Evolutionary conservation across 2,329 filamentous ascomycete genomes (phyloP).

Genomic region (Cladophialophora chaetospira): DNA sequence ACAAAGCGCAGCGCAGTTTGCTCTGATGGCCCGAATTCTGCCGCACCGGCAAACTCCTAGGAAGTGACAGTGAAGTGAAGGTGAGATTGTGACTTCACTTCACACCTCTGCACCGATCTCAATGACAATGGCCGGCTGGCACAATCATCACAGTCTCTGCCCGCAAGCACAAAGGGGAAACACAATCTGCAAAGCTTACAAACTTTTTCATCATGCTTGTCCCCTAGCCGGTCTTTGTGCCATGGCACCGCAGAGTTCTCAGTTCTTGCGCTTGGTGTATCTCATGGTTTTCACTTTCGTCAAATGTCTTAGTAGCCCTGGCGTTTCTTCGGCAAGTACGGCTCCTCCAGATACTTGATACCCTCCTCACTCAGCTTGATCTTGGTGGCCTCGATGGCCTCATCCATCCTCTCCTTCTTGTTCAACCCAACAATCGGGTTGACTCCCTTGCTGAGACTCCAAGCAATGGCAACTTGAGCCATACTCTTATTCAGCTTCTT

Average conservation of each 20-base stretch:
- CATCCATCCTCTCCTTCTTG: slow-evolving; percentile 61
- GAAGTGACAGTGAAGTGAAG: neutral
- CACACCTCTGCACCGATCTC: too few relatives aligned
- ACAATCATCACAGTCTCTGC: too few relatives aligned
- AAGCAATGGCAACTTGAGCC: slow-evolving; percentile 65
- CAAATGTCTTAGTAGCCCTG: slow-evolving; percentile 24
- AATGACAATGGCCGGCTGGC: too few relatives aligned
- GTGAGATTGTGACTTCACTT: too few relatives aligned
- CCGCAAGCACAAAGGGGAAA: too few relatives aligned
- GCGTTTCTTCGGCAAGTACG: slow-evolving; percentile 56
- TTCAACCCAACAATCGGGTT: slow-evolving; percentile 65
- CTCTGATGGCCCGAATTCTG: neutral
- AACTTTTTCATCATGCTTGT: neutral
- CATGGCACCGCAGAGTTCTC: neutral
- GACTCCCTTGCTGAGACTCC: slow-evolving; percentile 57
- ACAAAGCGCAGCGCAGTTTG: neutral
- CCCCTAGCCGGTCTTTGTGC: neutral
- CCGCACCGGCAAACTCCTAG: neutral
- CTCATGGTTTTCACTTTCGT: neutral
- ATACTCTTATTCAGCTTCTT: slow-evolving; percentile 61
- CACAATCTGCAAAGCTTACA: neutral
- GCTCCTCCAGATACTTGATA: slow-evolving; percentile 62
- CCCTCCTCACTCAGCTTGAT: slow-evolving; percentile 60
- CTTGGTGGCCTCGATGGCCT: slow-evolving; percentile 55
- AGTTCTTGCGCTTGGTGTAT: neutral